Conservation (phyloP, 2,329 filamentous ascomycete species). For the Fusarium chaquense region DNA sequence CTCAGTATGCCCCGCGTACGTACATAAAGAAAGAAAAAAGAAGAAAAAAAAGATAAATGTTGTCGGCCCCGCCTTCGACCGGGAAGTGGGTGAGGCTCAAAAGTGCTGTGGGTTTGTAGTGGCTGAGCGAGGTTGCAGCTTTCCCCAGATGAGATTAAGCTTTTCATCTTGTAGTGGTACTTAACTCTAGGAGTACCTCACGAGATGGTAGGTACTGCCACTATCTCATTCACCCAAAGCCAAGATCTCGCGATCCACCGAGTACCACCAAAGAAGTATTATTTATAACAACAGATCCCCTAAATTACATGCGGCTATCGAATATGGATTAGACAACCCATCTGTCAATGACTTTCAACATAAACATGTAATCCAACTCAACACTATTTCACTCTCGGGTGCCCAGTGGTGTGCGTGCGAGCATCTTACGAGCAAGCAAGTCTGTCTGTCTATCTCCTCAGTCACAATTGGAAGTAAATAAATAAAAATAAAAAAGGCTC, state of each 20-base stretch:
- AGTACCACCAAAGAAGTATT: neutral
- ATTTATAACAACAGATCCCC: neutral
- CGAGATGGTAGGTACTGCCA: neutral
- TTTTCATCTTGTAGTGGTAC: slow-evolving; percentile 6
- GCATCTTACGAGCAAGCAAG: neutral
- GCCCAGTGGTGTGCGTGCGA: too few species aligned
- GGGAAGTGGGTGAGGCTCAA: slow-evolving; percentile 10
- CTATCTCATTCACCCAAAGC: neutral
- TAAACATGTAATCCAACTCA: neutral
- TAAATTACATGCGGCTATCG: neutral
- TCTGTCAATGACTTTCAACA: neutral
- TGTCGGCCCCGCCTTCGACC: neutral
- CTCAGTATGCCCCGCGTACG: neutral
- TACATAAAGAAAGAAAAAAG: neutral
- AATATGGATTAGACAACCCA: neutral
- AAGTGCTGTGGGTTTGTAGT: neutral
- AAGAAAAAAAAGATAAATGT: slow-evolving; percentile 7
- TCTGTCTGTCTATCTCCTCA: slow-evolving; percentile 1
- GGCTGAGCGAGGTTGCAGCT: neutral
- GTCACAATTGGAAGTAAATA: slow-evolving; percentile 5
- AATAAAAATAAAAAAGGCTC: neutral
- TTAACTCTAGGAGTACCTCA: neutral
- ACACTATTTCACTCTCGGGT: neutral
- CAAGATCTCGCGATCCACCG: slow-evolving; percentile 4
- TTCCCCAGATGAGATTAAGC: slow-evolving; percentile 7